Evolutionary conservation across 1,284 basidiomycete genomes (phyloP), one percentile per base, ranked within the genome.

Genomic region (Rugosomyces carneus): DNA sequence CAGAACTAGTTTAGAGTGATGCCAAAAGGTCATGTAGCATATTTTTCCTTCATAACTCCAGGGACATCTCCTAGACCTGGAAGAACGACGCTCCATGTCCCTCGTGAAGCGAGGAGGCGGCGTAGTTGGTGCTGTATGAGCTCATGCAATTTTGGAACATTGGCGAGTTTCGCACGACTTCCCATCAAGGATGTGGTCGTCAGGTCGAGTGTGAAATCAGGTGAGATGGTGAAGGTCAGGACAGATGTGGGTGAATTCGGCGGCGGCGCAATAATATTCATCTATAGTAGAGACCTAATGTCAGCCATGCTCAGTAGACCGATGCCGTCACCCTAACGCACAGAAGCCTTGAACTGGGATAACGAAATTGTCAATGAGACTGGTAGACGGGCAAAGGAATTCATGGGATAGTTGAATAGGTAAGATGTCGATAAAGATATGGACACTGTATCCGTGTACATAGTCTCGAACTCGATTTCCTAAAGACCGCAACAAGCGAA

Each of bases 121-220:
- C 77, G 70, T 9, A 87, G 76, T 67, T 89, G 85, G 56, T 80
- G 74, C 55, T 86, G 79, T 34, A 90, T 89, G 38, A 90, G 68
- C 59, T 90, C 87, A 53, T 90, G 88, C 10, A 90, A 66, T 60
- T 90, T 90, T 20, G 88, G 87, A 2, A 90, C 84, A 56, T 90
- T 85, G 29, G 84, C 85, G 0, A 90, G 72, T 62, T 89, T 88
- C 29, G 88, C 87, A 32, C 87, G 80, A 54, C 85, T 89, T 31
- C 87, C 87, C 75, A 90, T 80, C 1, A 89, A 71, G 19, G 88
- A 90, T 5, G 78, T 85, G 21, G 82, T 89, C 42, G 78, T 78
- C 21, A 89, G 68, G 53, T 82, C 77, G 9, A 89, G 73, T 2
- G 73, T 76, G 56, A 89, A 85, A 51, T 76, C 71, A 4, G 81